Conservation (phyloP, 371 early-diverging fungal genomes). For the Apophysomyces elegans region DNA sequence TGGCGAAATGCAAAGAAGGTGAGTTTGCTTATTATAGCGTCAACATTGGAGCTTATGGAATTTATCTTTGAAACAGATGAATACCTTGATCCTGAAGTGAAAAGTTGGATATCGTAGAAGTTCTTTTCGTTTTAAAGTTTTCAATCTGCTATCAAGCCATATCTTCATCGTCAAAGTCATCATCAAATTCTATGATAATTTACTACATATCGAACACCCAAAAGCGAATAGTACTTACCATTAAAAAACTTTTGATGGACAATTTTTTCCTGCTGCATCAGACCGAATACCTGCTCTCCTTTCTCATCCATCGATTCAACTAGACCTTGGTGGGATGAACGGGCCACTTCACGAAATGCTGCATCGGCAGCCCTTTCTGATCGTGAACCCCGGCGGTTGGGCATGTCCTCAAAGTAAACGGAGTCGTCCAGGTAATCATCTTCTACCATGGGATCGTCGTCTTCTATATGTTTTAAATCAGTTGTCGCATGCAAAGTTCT, state of each 20-base stretch:
- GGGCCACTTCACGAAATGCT: not conserved
- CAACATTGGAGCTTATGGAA: not conserved
- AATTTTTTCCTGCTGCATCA: conserved; percentile 20
- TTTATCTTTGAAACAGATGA: not conserved
- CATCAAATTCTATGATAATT: conserved; percentile 14
- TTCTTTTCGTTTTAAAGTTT: not conserved
- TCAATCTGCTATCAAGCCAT: conserved; percentile 6
- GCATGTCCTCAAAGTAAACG: not conserved
- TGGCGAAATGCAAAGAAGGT: conserved; percentile 24
- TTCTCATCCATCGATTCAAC: conserved; percentile 21
- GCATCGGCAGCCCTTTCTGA: not conserved
- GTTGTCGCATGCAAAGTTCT: not conserved
- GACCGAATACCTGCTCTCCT: conserved; percentile 13
- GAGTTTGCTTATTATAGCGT: conserved; percentile 9
- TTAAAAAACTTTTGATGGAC: conserved; percentile 25
- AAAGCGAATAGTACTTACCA: conserved; percentile 7
- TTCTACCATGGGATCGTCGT: conserved; percentile 1
- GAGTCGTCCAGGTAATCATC: not conserved
- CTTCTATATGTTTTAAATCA: not conserved
- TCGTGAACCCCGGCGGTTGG: not conserved
- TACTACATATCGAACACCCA: not conserved
- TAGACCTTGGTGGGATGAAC: not conserved
- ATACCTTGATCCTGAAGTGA: not conserved
- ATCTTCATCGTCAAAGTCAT: conserved; percentile 25
- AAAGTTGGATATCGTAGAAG: not conserved